Conservation (phyloP, 257 asterid genomes). For the Coffea canephora region DNA sequence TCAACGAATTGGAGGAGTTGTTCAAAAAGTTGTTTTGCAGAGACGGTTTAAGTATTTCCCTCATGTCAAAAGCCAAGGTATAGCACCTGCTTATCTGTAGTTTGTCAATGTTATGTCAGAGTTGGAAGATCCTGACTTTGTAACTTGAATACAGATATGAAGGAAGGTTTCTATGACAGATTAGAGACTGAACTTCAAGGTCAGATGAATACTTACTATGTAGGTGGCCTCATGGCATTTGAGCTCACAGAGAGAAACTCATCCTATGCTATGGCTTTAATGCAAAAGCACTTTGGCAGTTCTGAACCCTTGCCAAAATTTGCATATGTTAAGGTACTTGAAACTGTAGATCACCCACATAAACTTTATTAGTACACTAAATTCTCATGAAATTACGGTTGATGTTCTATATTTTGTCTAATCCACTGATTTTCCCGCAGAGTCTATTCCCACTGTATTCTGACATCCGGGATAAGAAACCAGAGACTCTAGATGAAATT, state of each 20-base stretch:
- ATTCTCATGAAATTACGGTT: background rate
- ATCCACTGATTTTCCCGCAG: slow-evolving; percentile 38
- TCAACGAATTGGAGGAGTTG: slow-evolving; percentile 71
- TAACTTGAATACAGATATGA: slow-evolving; percentile 45
- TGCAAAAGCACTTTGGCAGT: slow-evolving; percentile 53
- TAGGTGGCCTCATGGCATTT: slow-evolving; percentile 88
- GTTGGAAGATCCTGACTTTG: background rate
- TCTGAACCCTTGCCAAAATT: slow-evolving; percentile 51
- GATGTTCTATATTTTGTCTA: background rate
- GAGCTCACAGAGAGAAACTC: slow-evolving; percentile 91
- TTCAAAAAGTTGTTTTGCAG: slow-evolving; percentile 44
- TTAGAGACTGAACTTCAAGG: slow-evolving; percentile 70
- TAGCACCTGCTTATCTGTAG: slow-evolving; percentile 16
- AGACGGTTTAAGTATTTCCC: slow-evolving; percentile 76
- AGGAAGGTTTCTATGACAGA: slow-evolving; percentile 64
- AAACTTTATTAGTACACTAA: background rate
- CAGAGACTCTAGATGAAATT: slow-evolving; percentile 40
- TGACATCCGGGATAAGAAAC: slow-evolving; percentile 34
- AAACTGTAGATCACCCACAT: slow-evolving; percentile 14
- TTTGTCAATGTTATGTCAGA: background rate
- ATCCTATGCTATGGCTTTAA: slow-evolving; percentile 60
- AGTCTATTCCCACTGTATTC: slow-evolving; percentile 50
- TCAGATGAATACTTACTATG: slow-evolving; percentile 63
- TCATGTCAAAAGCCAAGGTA: slow-evolving; percentile 65
- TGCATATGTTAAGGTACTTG: slow-evolving; percentile 72